Base-by-base conservation (phyloP, 164 flowering plant genomes). In the Kingdonia uniflora region DNA sequence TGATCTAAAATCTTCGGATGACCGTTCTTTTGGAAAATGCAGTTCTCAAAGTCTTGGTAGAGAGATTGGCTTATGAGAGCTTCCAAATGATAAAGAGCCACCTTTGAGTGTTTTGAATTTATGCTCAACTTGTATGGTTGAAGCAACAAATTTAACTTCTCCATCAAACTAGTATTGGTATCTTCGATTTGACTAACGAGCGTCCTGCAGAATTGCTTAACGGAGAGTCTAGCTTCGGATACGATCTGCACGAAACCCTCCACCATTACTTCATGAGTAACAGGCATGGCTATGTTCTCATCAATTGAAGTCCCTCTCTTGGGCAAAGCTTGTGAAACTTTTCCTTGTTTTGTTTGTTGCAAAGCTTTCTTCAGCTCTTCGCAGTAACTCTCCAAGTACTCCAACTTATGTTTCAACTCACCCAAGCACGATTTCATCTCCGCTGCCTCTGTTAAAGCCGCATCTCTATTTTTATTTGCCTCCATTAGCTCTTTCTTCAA, bases 211-310 rank as follows among this genome's bases (percentile, higher is more conserved):
- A 87, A 85, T 23, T 92, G 91, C 48, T 80, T 84, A 1, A 82
- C 84, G 10, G 96, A 84, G 43, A 79, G 37, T 58, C 98, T 82
- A 47, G 98, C 79, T 72, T 85, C 94, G 14, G 95, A 80, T 29
- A 84, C 96, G 19, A 82, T 73, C 70, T 92, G 95, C 76, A 85
- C 64, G 71, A 92, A 87, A 1, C 90, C 95, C 54, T 92, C 98
- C 29, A 77, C 80, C 88, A 87, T 81, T 14, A 70, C 88, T 58
- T 91, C 95, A 44, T 87, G 77, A 35, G 74, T 74, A 5, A 85
- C 81, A 0, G 92, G 94, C 80, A 80, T 80, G 39, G 25, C 87
- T 39, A 49, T 61, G 44, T 60, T 66, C 19, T 62, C 76, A 26
- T 67, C 69, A 5, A 62, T 53, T 11, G 75, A 68, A 56, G 68